Evolutionary conservation across 495 filamentous ascomycete species (phyloP).

Genomic region (Acidomyces sp.): DNA sequence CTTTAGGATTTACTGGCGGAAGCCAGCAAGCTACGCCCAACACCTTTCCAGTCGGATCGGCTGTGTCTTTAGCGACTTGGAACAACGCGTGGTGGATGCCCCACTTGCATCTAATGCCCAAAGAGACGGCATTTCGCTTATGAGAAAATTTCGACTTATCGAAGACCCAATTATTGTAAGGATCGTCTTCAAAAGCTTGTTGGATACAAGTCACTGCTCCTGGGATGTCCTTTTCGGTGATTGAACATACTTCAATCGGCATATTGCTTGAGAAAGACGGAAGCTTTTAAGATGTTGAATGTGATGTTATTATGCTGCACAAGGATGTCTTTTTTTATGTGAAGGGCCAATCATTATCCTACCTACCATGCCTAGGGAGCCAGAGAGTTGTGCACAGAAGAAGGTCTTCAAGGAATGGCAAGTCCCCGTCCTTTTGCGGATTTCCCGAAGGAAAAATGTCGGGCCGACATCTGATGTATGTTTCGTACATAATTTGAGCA

Average conservation of each 20-base stretch:
- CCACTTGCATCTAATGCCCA: slow-evolving; percentile 48
- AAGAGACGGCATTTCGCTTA: slow-evolving; percentile 47
- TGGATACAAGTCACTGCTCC: slow-evolving; percentile 45
- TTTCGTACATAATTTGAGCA: too few relatives aligned
- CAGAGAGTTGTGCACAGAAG: too few relatives aligned
- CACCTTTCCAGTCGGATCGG: slow-evolving; percentile 28
- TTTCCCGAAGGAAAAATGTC: too few relatives aligned
- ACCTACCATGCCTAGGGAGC: too few relatives aligned
- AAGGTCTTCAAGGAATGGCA: too few relatives aligned
- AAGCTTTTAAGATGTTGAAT: neutral
- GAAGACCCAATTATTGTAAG: slow-evolving; percentile 46
- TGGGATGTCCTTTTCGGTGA: slow-evolving; percentile 47
- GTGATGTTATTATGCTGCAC: too few relatives aligned
- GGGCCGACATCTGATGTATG: too few relatives aligned
- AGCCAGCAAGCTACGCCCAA: slow-evolving; percentile 56
- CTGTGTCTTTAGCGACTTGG: slow-evolving; percentile 45
- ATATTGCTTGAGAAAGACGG: slow-evolving; percentile 26
- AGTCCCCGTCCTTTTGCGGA: too few relatives aligned
- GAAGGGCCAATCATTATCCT: too few relatives aligned
- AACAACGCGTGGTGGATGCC: slow-evolving; percentile 51
- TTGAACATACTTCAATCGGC: slow-evolving; percentile 42
- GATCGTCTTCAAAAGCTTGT: slow-evolving; percentile 51
- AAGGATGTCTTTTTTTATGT: too few relatives aligned
- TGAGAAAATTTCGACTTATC: slow-evolving; percentile 36
- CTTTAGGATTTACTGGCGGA: slow-evolving; percentile 33